Percentiles rank a stretch among this genome's conserved stretches.
Evolutionary conservation across 108 stramenopile species (phyloP).

Genomic region (Nannochloropsis salina): DNA sequence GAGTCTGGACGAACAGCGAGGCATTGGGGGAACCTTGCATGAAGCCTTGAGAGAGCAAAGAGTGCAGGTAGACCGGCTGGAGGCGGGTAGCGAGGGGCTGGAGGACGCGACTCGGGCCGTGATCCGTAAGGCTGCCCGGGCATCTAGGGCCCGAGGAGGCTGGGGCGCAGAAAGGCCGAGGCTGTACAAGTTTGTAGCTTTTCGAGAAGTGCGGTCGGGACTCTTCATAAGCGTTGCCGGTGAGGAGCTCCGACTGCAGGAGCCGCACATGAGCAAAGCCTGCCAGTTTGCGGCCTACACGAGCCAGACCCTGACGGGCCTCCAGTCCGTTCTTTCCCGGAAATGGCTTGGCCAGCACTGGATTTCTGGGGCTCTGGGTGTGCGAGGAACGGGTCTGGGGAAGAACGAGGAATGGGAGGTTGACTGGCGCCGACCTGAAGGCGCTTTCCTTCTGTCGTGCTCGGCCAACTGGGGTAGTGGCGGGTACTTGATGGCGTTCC

Average conservation of each 20-base stretch:
- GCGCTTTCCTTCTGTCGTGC: neutral
- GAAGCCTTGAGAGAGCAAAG: neutral
- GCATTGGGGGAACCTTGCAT: neutral
- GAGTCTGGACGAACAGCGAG: neutral
- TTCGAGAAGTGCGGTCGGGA: neutral
- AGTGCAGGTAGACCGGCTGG: neutral
- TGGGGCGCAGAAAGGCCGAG: neutral
- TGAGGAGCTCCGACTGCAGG: neutral
- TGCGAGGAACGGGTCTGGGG: neutral
- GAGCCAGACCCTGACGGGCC: neutral
- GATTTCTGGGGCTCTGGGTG: neutral
- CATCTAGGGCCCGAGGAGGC: neutral
- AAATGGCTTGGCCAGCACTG: constrained; percentile 10
- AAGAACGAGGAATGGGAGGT: constrained; percentile 20
- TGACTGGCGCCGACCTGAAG: neutral
- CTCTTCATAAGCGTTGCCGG: neutral
- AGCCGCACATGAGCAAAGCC: neutral
- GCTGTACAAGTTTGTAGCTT: constrained; percentile 13
- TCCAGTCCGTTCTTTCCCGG: neutral
- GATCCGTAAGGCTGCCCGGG: neutral
- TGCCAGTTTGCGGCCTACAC: constrained; percentile 15
- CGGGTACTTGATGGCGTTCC: neutral
- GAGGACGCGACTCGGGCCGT: neutral
- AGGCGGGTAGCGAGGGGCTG: neutral
- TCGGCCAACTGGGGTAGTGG: constrained; percentile 13